phyloP scores from a whole-genome alignment of 208 protist species.

The Angomonas ambiguus region DNA sequence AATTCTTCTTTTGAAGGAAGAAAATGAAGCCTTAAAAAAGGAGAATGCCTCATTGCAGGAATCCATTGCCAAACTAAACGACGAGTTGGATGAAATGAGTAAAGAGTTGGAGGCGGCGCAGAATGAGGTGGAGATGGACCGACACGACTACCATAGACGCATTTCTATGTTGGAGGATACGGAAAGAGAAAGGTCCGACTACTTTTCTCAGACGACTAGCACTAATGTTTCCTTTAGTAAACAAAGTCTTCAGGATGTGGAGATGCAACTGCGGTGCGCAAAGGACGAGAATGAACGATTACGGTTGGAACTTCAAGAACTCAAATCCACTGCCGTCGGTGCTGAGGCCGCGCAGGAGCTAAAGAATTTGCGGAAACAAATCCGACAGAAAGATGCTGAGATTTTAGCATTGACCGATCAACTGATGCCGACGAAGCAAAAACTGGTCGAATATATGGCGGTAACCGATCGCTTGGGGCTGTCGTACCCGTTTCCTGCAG shows the following conservation, averaged over 20 bases:
- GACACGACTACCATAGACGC: constrained; percentile 27
- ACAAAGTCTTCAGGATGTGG: constrained; percentile 21
- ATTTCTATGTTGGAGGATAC: constrained; percentile 23
- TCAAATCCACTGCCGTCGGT: background rate
- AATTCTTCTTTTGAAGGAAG: constrained; percentile 29
- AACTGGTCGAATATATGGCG: constrained; percentile 83
- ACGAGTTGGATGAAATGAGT: constrained; percentile 32
- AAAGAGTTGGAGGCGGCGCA: constrained; percentile 22
- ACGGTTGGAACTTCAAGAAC: constrained; percentile 19
- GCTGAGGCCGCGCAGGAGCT: background rate
- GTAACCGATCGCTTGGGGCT: constrained; percentile 78
- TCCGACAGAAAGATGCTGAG: constrained; percentile 48
- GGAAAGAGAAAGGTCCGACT: background rate
- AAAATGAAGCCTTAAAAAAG: constrained; percentile 55
- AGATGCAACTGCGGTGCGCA: constrained; percentile 32
- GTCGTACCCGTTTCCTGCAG: constrained; percentile 69
- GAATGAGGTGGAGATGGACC: constrained; percentile 26
- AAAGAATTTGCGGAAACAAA: constrained; percentile 20
- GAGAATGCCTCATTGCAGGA: constrained; percentile 37
- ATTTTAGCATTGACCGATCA: constrained; percentile 51
- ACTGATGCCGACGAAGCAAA: constrained; percentile 80
- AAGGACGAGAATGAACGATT: constrained; percentile 44
- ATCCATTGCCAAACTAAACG: constrained; percentile 32
- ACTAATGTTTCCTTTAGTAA: constrained; percentile 15
- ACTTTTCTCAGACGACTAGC: background rate